phyloP scores from a whole-genome alignment of 257 asterid species.

The Solanum okadae region DNA sequence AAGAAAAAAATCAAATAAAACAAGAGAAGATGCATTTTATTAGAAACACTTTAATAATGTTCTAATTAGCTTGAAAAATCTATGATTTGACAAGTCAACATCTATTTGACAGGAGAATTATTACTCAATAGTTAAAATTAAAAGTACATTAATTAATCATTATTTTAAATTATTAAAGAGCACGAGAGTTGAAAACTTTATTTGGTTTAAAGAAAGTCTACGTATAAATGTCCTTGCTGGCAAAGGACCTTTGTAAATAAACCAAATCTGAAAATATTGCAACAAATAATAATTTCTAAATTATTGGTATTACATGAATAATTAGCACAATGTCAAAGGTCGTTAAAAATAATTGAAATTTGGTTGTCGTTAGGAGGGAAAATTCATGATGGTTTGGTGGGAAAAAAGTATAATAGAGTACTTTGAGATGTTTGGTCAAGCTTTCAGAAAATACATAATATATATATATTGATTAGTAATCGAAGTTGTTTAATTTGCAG shows the following conservation, averaged over 20 bases:
- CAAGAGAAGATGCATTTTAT: not conserved
- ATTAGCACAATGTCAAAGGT: conserved; percentile 6
- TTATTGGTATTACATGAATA: not conserved
- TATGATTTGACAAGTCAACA: not conserved
- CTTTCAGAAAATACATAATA: not conserved
- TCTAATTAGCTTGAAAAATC: not conserved
- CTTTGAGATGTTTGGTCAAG: not conserved
- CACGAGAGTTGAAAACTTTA: not conserved
- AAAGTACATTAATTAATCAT: not conserved
- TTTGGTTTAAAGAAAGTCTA: not conserved
- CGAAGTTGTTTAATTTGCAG: not conserved
- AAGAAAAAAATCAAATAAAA: not conserved
- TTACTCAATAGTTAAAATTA: not conserved
- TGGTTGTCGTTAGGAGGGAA: not conserved
- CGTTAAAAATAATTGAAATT: conserved; percentile 7
- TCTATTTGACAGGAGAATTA: not conserved
- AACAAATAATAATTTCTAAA: not conserved
- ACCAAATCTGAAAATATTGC: not conserved
- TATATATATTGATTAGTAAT: not conserved
- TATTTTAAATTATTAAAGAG: not conserved
- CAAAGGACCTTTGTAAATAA: not conserved
- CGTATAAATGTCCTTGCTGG: not conserved
- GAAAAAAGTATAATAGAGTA: not conserved
- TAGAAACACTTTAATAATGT: not conserved
- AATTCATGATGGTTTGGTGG: conserved; percentile 14